phyloP scores from a whole-genome alignment of 2,329 filamentous ascomycete genomes.

The Plectosphaerella sp. region DNA sequence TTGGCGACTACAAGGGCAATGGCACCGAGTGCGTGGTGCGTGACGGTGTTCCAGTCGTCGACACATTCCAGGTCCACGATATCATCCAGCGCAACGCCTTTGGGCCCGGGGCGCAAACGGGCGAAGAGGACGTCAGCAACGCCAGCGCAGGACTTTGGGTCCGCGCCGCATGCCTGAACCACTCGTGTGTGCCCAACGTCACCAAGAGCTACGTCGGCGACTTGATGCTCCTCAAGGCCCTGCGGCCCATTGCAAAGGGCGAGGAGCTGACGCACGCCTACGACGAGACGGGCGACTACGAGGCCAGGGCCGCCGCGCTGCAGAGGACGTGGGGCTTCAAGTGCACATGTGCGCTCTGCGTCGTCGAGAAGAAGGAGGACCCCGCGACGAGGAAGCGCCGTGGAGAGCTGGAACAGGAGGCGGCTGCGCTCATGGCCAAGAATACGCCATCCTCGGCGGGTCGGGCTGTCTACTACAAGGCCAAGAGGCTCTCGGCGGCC shows the following conservation, averaged over 20 bases:
- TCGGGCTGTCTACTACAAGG: too few relatives aligned
- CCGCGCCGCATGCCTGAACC: slow-evolving; percentile 34
- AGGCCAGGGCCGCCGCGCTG: slow-evolving; percentile 14
- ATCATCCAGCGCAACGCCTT: slow-evolving; percentile 27
- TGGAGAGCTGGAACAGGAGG: too few relatives aligned
- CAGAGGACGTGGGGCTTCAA: slow-evolving; percentile 30
- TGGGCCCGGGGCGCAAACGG: slow-evolving; percentile 20
- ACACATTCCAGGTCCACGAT: slow-evolving; percentile 26
- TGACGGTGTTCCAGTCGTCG: slow-evolving; percentile 18
- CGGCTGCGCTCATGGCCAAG: too few relatives aligned
- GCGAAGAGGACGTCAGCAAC: slow-evolving; percentile 21
- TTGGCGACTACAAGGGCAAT: slow-evolving; percentile 20
- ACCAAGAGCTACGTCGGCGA: slow-evolving; percentile 33
- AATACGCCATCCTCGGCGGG: too few relatives aligned
- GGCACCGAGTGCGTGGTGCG: slow-evolving; percentile 7
- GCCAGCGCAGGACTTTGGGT: slow-evolving; percentile 34
- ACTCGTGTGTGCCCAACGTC: slow-evolving; percentile 32
- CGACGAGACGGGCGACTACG: slow-evolving; percentile 19
- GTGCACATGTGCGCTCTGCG: slow-evolving; percentile 30
- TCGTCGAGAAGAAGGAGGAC: not conserved
- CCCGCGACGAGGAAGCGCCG: not conserved
- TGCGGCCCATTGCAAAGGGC: slow-evolving; percentile 20
- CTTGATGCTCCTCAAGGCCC: slow-evolving; percentile 31
- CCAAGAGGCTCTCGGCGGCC: too few relatives aligned
- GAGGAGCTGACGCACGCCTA: slow-evolving; percentile 29